Base-by-base conservation (phyloP, 1,139 yeast species). In the Hyphopichia fennica region DNA sequence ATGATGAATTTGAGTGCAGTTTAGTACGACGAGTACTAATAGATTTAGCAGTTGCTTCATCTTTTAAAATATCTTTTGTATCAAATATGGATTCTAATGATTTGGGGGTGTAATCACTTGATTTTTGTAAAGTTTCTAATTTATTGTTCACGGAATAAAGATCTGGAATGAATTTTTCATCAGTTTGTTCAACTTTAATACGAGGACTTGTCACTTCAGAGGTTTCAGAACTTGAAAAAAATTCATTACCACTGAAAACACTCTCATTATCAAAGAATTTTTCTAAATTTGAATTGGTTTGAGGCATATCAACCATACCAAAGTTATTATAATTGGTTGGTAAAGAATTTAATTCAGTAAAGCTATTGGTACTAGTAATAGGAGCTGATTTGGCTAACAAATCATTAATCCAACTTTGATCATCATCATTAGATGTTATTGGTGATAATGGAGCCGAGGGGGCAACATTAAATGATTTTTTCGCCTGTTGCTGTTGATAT, bases 31-130 rank as follows among this genome's bases (percentile, higher is more conserved):
- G 38, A n/a, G 3, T n/a, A 10, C 3, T 11, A 10, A 17, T 7
- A 11, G 17, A 29, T 4, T 18, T n/a, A 29, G 27, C 18, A 14
- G 14, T 8, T n/a, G 41, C 15, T 22, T 48, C 55, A 22, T 49
- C 53, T 36, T 51, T 53, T 34, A 57, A 52, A 29, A 58, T 57
- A 37, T 57, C 63, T 34, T 53, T 57, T 23, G 64, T 59, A 42
- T 58, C 56, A 45, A 60, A 60, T n/a, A 60, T 54, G 5, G 56
- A 45, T 43, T 60, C 64, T 32, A 61, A 49, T 3, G 56, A 52
- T 28, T 54, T 49, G 8, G 61, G 52, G 6, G 56, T 50, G 22
- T 48, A 38, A 35, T 50, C 46, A 25, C 52, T 40, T 20, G 16
- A 45, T 35, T 39, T 45, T 46, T 38, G 53, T 46, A 43, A 52